Evolutionary conservation across 176 grass and related monocot species (phyloP).

Genomic region (Cenchrus fungigraminus): DNA sequence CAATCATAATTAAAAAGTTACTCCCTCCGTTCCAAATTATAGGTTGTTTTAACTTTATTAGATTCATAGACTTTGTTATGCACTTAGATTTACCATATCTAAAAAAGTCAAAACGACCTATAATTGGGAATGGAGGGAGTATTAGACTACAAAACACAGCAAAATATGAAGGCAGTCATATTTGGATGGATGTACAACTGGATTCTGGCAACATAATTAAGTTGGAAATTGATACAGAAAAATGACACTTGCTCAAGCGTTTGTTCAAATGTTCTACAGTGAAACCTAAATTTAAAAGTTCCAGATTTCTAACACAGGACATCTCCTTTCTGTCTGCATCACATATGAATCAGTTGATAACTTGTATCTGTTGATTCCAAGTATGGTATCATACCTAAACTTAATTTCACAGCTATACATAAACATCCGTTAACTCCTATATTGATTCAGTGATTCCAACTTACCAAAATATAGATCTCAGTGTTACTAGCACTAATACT

Average conservation of each 20-base stretch:
- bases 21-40: too few species aligned
- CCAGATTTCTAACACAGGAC: not conserved
- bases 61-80: too few species aligned
- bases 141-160: not conserved
- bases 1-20: not conserved
- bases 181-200: not conserved
- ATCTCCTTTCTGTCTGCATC: not conserved
- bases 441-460: not conserved
- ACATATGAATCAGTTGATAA: not conserved
- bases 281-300: not conserved
- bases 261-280: not conserved
- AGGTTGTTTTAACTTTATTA: too few species aligned
- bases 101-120: too few species aligned
- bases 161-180: not conserved
- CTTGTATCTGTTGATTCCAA: not conserved
- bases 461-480: not conserved
- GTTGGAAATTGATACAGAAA: conserved; percentile 14
- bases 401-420: not conserved
- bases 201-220: not conserved
- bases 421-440: not conserved
- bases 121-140: not conserved
- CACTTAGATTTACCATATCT: too few species aligned
- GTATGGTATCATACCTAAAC: not conserved
- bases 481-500: not conserved
- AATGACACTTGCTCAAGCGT: not conserved